phyloP scores from a whole-genome alignment of 805 yeast species.

The Candida railenensis region DNA sequence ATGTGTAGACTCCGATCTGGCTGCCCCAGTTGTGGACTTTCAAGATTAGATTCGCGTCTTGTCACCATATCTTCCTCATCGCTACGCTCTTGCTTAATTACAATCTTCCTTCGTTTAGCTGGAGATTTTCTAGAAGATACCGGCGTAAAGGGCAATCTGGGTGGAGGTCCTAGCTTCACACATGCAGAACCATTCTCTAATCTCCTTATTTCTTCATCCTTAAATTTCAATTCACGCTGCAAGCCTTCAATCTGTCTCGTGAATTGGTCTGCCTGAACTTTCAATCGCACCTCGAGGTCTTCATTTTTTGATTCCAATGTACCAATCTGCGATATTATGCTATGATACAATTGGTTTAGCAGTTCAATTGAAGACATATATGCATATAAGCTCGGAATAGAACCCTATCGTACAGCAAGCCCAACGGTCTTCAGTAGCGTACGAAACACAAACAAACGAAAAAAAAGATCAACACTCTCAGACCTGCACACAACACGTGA shows the following conservation, averaged over 20 bases:
- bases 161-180: neutral
- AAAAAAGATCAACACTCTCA: too few species aligned
- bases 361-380: neutral
- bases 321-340: neutral
- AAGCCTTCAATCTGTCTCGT: neutral
- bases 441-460: neutral
- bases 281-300: neutral
- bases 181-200: neutral
- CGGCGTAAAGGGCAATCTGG: constrained; percentile 1
- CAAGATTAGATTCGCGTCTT: neutral
- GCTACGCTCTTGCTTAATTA: neutral
- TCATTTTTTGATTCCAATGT: neutral
- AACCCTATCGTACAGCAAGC: too few species aligned
- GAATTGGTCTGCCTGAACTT: neutral
- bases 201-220: neutral
- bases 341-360: neutral
- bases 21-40: neutral
- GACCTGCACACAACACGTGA: too few species aligned
- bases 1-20: neutral
- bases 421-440: too few species aligned
- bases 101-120: neutral
- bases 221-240: neutral
- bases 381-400: too few species aligned
- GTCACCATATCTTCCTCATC: neutral
- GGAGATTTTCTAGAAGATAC: neutral